A percentile compares a stretch with the other conserved stretches of the same genome.
Conservation (phyloP, 345 rosid species). For the Lepidium aucheri region DNA sequence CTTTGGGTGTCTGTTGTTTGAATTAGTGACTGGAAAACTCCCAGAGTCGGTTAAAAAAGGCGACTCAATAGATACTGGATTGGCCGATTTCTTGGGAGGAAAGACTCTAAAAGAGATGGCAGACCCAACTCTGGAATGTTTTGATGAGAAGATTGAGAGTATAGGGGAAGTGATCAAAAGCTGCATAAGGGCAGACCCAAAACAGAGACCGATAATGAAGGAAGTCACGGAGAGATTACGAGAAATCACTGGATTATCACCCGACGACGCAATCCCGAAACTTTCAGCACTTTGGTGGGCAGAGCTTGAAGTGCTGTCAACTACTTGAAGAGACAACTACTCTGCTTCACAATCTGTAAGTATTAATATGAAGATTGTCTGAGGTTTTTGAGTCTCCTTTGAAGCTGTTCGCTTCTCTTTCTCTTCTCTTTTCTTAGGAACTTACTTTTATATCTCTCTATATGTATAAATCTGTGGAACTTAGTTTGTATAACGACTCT, state of each 20-base stretch:
- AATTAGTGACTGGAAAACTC: slow-evolving; percentile 65
- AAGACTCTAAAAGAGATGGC: slow-evolving; percentile 31
- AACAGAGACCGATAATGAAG: slow-evolving; percentile 49
- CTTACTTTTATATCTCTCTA: not conserved
- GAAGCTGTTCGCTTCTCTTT: slow-evolving; percentile 14
- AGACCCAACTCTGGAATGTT: slow-evolving; percentile 56
- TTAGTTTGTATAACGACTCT: slow-evolving; percentile 1
- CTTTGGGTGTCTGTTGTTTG: slow-evolving; percentile 65
- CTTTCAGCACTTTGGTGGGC: slow-evolving; percentile 96
- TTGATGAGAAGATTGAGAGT: slow-evolving; percentile 41
- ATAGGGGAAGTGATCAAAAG: slow-evolving; percentile 53
- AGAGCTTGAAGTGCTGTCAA: slow-evolving; percentile 81
- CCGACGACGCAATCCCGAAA: slow-evolving; percentile 66
- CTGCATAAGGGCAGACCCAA: slow-evolving; percentile 53
- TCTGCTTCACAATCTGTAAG: slow-evolving; percentile 18
- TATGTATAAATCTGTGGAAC: slow-evolving; percentile 1
- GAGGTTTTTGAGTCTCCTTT: slow-evolving; percentile 15
- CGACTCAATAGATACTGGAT: slow-evolving; percentile 32
- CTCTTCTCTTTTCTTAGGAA: slow-evolving; percentile 7
- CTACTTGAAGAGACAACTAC: slow-evolving; percentile 24
- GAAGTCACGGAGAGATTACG: slow-evolving; percentile 46
- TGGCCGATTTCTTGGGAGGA: slow-evolving; percentile 32
- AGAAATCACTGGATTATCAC: slow-evolving; percentile 61
- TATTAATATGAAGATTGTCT: slow-evolving; percentile 14
- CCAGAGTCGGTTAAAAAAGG: slow-evolving; percentile 36